Conservation (phyloP, 352 stramenopile genomes). For the Globisporangium emineosum region DNA sequence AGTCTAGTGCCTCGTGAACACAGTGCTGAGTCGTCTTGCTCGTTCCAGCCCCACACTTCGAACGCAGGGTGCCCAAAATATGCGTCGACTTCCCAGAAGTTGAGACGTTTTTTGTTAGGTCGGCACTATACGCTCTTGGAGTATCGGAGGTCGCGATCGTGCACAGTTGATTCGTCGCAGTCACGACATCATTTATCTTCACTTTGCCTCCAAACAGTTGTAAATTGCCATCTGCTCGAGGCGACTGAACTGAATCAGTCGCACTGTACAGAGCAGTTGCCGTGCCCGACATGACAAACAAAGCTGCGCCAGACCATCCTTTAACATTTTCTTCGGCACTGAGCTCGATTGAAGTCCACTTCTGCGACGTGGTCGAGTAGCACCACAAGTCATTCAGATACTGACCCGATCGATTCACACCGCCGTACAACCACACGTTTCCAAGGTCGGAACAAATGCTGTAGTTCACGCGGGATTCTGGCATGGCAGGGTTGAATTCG, state of each 20-base stretch:
- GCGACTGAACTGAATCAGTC: slow-evolving; percentile 28
- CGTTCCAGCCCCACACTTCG: slow-evolving; percentile 32
- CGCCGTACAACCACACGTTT: slow-evolving; percentile 82
- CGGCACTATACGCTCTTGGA: slow-evolving; percentile 36
- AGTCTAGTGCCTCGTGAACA: slow-evolving; percentile 45
- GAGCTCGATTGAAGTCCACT: slow-evolving; percentile 62
- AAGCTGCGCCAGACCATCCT: slow-evolving; percentile 36
- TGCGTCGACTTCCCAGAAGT: slow-evolving; percentile 52
- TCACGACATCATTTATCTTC: slow-evolving; percentile 23
- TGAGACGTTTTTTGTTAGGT: slow-evolving; percentile 47
- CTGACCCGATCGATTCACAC: slow-evolving; percentile 38
- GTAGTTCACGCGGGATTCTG: slow-evolving; percentile 56
- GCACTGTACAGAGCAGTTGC: slow-evolving; percentile 45
- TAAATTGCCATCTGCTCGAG: slow-evolving; percentile 24
- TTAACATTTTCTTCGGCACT: slow-evolving; percentile 39
- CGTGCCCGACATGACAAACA: slow-evolving; percentile 45
- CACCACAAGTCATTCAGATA: slow-evolving; percentile 74
- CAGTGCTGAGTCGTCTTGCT: slow-evolving; percentile 45
- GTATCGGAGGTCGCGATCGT: slow-evolving; percentile 39
- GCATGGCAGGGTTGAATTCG: slow-evolving; percentile 49
- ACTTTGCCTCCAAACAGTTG: slow-evolving; percentile 44
- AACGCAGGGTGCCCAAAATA: slow-evolving; percentile 44
- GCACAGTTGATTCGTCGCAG: slow-evolving; percentile 16
- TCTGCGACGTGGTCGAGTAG: slow-evolving; percentile 63
- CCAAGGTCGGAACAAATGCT: slow-evolving; percentile 75